phyloP scores from a whole-genome alignment of 2,329 filamentous ascomycete genomes.

The Talaromyces sp. region DNA sequence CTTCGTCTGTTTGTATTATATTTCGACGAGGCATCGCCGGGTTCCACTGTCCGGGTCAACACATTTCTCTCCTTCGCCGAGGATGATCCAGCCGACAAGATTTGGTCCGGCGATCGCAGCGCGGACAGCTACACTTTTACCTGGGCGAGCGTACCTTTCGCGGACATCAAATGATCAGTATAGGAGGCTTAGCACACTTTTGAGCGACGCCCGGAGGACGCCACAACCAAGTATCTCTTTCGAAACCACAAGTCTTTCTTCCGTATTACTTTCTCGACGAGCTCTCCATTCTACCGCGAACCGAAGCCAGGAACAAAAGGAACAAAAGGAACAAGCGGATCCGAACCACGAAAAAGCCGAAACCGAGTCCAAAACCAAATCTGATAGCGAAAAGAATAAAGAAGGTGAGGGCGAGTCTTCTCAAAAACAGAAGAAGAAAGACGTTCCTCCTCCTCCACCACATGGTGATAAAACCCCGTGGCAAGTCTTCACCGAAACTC shows the following conservation, averaged over 20 bases:
- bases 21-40: not conserved
- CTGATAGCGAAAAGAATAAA: constrained; percentile 42
- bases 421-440: constrained; percentile 59
- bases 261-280: constrained; percentile 27
- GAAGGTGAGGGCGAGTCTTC: constrained; percentile 42
- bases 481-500: constrained; percentile 98
- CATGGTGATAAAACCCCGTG: constrained; percentile 98
- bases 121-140: constrained; percentile 35
- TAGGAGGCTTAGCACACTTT: constrained; percentile 31
- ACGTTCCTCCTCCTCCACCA: constrained; percentile 78
- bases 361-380: constrained; percentile 44
- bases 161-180: constrained; percentile 30
- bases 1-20: not conserved
- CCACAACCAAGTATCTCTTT: constrained; percentile 39
- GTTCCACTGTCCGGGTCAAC: not conserved
- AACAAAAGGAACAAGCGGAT: constrained; percentile 35
- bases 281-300: constrained; percentile 35
- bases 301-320: constrained; percentile 35
- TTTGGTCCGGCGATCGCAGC: constrained; percentile 33
- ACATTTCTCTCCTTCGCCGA: constrained; percentile 21
- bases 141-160: constrained; percentile 32
- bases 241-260: not conserved
- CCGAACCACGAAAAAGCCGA: constrained; percentile 28
- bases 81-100: constrained; percentile 40
- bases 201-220: constrained; percentile 33